These are phyloP conservation scores for Solanum rostratum DNA, from an alignment of 257 asterid species.

Conservation along the genomic window DNA sequence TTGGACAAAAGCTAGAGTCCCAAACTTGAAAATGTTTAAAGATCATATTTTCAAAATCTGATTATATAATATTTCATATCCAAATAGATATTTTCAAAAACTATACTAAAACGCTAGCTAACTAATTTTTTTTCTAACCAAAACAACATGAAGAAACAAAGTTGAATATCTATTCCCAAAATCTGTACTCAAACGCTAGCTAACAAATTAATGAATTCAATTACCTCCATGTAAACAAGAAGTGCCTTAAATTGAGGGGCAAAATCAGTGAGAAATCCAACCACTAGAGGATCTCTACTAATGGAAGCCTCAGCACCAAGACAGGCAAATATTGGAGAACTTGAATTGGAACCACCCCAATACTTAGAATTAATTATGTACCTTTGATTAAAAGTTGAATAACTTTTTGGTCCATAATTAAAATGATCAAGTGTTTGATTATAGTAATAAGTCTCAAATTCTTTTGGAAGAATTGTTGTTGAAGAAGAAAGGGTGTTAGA, in stretches of 20 bases:
- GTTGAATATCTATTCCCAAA: too few relatives aligned
- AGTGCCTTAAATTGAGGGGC: constrained; percentile 65
- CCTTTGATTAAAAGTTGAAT: constrained; percentile 41
- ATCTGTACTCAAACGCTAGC: too few relatives aligned
- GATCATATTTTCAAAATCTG: too few relatives aligned
- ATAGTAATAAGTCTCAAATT: constrained; percentile 32
- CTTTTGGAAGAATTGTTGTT: background rate
- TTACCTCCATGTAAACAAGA: constrained; percentile 59
- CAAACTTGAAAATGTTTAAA: too few relatives aligned
- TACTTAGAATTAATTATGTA: constrained; percentile 28
- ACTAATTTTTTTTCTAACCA: background rate
- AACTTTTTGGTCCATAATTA: constrained; percentile 52
- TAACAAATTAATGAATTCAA: background rate
- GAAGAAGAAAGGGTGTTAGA: background rate
- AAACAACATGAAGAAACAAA: background rate
- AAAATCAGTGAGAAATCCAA: constrained; percentile 43
- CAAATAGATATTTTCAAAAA: background rate
- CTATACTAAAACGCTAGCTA: background rate
- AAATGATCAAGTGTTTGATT: constrained; percentile 73
- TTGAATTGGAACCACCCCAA: constrained; percentile 47
- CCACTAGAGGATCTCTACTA: constrained; percentile 7
- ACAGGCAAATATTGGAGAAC: constrained; percentile 49
- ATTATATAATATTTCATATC: too few relatives aligned
- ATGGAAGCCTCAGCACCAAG: constrained; percentile 60
- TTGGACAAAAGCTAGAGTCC: too few relatives aligned